A percentile compares a stretch with the other conserved stretches of the same genome.
phyloP scores from a whole-genome alignment of 2,329 filamentous ascomycete genomes.

The Penicillium sp. region DNA sequence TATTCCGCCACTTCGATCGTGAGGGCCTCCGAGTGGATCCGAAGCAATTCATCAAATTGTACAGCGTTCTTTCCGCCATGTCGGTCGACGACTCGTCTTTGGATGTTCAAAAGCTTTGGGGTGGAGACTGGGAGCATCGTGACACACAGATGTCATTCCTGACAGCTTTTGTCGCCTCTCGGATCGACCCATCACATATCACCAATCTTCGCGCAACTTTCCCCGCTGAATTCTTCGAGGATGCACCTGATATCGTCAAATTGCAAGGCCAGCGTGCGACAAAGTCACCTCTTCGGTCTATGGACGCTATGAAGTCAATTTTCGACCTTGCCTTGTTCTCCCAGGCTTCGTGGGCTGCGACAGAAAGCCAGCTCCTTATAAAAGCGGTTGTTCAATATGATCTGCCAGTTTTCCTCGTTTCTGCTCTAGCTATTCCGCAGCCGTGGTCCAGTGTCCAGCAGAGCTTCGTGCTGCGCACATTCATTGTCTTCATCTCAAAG shows the following conservation, averaged over 20 bases:
- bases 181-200: conserved; percentile 78
- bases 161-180: conserved; percentile 76
- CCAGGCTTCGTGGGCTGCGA: conserved; percentile 54
- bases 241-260: conserved; percentile 58
- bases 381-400: conserved; percentile 58
- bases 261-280: conserved; percentile 64
- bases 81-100: conserved; percentile 63
- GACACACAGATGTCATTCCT: conserved; percentile 94
- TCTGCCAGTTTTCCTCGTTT: conserved; percentile 50
- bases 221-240: conserved; percentile 60
- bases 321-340: conserved; percentile 62
- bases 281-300: conserved; percentile 82
- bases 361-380: conserved; percentile 57
- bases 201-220: conserved; percentile 78
- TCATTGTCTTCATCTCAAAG: conserved; percentile 80
- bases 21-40: conserved; percentile 72
- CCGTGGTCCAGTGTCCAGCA: conserved; percentile 50
- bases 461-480: conserved; percentile 52
- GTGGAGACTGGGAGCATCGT: conserved; percentile 78
- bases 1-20: conserved; percentile 78
- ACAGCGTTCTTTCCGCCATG: conserved; percentile 71
- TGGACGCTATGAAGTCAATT: conserved; percentile 71
- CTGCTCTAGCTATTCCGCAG: conserved; percentile 48
- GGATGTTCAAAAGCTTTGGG: conserved; percentile 87
- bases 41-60: conserved; percentile 76